Conservation (phyloP, 208 protist genomes). For the Borovskyia barvae region DNA sequence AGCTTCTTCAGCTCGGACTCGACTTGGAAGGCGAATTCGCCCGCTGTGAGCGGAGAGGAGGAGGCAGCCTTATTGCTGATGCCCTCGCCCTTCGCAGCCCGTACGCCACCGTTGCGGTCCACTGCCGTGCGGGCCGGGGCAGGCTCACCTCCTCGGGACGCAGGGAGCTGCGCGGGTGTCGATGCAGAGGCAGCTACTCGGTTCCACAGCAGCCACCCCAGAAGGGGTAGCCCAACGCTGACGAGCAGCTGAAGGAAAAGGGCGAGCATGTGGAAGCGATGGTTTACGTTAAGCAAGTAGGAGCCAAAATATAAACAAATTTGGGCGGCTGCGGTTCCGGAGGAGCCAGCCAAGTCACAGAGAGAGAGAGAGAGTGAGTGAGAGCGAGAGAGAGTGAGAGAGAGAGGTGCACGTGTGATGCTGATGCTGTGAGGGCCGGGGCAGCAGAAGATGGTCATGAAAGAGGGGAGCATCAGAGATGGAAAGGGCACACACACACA, state of each 20-base stretch:
- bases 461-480: background rate
- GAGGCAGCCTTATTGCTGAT: conserved; percentile 2
- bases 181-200: background rate
- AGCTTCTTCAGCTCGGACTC: conserved; percentile 8
- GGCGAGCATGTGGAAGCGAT: conserved; percentile 8
- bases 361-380: conserved; percentile 6
- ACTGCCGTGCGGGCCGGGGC: background rate
- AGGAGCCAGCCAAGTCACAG: too few species aligned
- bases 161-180: background rate
- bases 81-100: background rate
- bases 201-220: conserved; percentile 15
- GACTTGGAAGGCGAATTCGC: too few species aligned
- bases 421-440: background rate
- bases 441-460: conserved; percentile 8
- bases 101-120: background rate
- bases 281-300: too few species aligned
- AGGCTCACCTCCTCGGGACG: background rate
- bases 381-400: too few species aligned
- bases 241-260: conserved; percentile 20
- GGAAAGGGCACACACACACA: conserved; percentile 1
- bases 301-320: too few species aligned
- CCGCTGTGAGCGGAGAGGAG: too few species aligned
- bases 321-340: too few species aligned
- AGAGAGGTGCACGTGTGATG: background rate
- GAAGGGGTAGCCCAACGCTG: conserved; percentile 9